phyloP scores from a whole-genome alignment of 306 rosid species.

The Luffa acutangula region DNA sequence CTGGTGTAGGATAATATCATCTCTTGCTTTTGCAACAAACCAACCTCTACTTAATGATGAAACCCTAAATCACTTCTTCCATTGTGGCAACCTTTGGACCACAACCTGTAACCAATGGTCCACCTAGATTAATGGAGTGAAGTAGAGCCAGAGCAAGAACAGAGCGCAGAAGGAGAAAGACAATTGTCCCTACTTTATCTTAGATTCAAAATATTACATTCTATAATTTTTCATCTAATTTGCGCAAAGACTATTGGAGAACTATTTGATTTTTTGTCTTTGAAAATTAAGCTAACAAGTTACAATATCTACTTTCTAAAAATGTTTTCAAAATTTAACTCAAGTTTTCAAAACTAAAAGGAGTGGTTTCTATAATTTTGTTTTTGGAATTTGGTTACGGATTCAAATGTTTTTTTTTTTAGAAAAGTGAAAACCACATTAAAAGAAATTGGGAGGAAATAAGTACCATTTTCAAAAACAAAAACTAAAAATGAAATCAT shows the following conservation, averaged over 20 bases:
- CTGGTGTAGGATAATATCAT: not conserved
- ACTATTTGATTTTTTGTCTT: too few relatives aligned
- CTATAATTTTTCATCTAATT: not conserved
- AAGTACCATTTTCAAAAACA: not conserved
- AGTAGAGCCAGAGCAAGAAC: not conserved
- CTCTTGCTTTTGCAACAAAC: not conserved
- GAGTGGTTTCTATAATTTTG: too few relatives aligned
- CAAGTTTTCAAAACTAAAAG: too few relatives aligned
- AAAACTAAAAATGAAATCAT: not conserved
- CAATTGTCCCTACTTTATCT: not conserved
- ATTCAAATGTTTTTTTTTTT: too few relatives aligned
- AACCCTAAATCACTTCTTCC: conserved; percentile 28
- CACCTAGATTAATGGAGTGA: not conserved
- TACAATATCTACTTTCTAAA: too few relatives aligned
- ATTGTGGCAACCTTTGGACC: conserved; percentile 42
- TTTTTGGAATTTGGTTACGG: too few relatives aligned
- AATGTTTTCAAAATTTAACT: too few relatives aligned
- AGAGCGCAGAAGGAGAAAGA: not conserved
- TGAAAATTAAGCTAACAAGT: too few relatives aligned
- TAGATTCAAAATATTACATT: not conserved
- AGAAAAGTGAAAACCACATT: not conserved
- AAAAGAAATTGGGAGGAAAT: not conserved
- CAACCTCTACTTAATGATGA: not conserved
- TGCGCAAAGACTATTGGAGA: too few relatives aligned
- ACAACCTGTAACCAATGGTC: conserved; percentile 25